Evolutionary conservation across 2,329 filamentous ascomycete genomes (phyloP), one percentile per base, ranked within the genome.

Genomic region (Alternaria panax): DNA sequence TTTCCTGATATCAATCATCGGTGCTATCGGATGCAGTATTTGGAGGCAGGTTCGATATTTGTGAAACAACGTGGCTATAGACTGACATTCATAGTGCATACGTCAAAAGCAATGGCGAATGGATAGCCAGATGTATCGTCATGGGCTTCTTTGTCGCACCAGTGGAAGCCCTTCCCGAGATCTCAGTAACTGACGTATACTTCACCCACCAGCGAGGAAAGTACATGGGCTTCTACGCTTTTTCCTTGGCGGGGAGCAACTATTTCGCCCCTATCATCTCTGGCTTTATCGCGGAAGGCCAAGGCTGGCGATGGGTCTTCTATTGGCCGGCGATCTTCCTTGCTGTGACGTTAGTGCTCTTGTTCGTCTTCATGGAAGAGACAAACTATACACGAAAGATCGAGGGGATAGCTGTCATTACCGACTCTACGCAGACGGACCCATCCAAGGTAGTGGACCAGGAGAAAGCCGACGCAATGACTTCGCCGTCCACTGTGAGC

Each of bases 321-420:
- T 81, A 83, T 65, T 86, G 84, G 78, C 82, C 82, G 32, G 83
- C 85, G 5, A 87, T 88, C 27, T 80, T 88, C 63, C 72, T 77
- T 3, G 84, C 75, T 1, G 72, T 82, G 1, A 79, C 75, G 9
- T 82, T 84, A 36, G 66, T 87, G 18, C 80, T 86, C 62, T 73
- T 84, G 2, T 87, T 86, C 75, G 84, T 88, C 66, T 82, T 84
- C 70, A 82, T 87, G 79, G 86, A 88, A 71, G 86, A 88, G 71
- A 87, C 86, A 5, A 87, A 85, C 68, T 87, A 82, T 61, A 65
- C 78, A 51, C 80, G 82, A 6, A 55, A 70, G 5, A 77, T 76
- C 8, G 59, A 64, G 5, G 66, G 66, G 16, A 57, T 62, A 3
- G 36, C 56, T 5, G 36, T 56, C 2, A 24, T 54, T 45, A 20